Conservation (phyloP, 768 basidiomycete genomes). For the Tylopilus felleus region DNA sequence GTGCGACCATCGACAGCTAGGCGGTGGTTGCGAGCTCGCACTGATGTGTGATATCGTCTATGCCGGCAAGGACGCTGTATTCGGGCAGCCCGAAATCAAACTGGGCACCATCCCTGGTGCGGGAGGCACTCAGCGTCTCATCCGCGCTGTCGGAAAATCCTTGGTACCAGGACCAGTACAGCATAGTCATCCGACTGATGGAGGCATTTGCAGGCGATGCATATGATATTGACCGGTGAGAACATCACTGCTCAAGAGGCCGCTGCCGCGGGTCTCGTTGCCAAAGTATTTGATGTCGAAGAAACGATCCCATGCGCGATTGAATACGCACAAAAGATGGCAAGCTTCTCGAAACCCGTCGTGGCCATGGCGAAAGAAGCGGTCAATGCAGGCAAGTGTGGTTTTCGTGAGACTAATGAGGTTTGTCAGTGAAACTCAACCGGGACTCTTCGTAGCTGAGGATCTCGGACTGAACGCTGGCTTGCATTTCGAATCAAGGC, state of each 20-base stretch:
- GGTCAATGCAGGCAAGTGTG: slow-evolving; percentile 40
- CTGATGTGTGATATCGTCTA: slow-evolving; percentile 95
- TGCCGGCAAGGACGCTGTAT: slow-evolving; percentile 80
- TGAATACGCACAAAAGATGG: slow-evolving; percentile 35
- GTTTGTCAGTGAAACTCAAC: background rate
- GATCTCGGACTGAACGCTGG: slow-evolving; percentile 46
- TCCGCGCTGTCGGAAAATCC: slow-evolving; percentile 82
- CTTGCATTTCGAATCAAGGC: slow-evolving; percentile 42
- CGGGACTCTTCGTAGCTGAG: slow-evolving; percentile 32
- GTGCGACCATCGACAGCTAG: slow-evolving; percentile 59
- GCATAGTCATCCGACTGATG: background rate
- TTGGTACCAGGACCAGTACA: slow-evolving; percentile 14
- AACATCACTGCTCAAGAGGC: slow-evolving; percentile 46
- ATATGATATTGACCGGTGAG: slow-evolving; percentile 51
- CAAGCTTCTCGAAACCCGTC: slow-evolving; percentile 30
- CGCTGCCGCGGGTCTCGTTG: slow-evolving; percentile 45
- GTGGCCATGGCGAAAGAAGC: slow-evolving; percentile 47
- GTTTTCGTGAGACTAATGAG: background rate
- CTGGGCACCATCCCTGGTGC: slow-evolving; percentile 93
- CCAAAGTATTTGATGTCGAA: slow-evolving; percentile 38
- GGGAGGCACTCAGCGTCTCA: slow-evolving; percentile 90
- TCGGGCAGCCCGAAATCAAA: slow-evolving; percentile 95
- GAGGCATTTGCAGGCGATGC: slow-evolving; percentile 42
- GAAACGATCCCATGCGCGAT: slow-evolving; percentile 45
- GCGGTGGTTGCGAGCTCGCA: slow-evolving; percentile 95